Percentiles rank a stretch among this genome's conserved stretches.
These are phyloP conservation scores for Graphilbum fragrans DNA, from an alignment of 2,329 filamentous ascomycete genomes.

Conservation along the genomic window DNA sequence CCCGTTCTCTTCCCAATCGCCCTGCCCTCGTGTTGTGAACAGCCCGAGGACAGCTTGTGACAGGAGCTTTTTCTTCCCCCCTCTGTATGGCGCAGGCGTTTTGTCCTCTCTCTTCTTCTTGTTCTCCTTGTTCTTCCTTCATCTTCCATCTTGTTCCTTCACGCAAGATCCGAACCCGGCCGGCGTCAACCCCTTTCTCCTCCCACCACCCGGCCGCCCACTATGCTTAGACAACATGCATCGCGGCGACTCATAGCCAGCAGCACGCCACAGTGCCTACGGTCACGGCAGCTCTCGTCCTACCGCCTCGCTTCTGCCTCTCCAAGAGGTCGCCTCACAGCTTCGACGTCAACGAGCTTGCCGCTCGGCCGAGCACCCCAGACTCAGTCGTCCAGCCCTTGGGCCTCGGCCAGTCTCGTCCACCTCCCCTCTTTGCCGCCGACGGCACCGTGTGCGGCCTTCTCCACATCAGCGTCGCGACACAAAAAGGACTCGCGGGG, in stretches of 20 bases:
- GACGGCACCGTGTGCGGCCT: neutral
- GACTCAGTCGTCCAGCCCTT: neutral
- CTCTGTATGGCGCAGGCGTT: neutral
- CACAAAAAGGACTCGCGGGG: slow-evolving; percentile 11
- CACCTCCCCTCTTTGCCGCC: neutral
- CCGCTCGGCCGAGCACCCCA: neutral
- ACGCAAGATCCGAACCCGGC: neutral
- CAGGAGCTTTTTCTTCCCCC: no score
- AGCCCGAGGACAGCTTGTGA: no score
- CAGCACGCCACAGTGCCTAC: neutral
- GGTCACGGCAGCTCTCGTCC: slow-evolving; percentile 3
- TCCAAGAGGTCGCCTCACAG: neutral
- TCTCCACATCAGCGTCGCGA: slow-evolving; percentile 8
- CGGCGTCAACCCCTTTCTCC: neutral
- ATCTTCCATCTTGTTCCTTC: neutral
- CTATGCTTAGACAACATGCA: slow-evolving; percentile 11
- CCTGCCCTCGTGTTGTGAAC: neutral
- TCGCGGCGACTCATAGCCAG: slow-evolving; percentile 7
- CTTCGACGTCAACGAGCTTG: neutral
- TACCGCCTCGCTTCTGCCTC: slow-evolving; percentile 2
- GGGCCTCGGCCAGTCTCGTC: neutral
- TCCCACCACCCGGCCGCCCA: slow-evolving; percentile 2
- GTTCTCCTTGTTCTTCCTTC: neutral
- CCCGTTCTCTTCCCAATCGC: no score
- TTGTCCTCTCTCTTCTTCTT: neutral